Base-by-base conservation (phyloP, 2,329 filamentous ascomycete species). In the Aspergillus puulaauensis region DNA sequence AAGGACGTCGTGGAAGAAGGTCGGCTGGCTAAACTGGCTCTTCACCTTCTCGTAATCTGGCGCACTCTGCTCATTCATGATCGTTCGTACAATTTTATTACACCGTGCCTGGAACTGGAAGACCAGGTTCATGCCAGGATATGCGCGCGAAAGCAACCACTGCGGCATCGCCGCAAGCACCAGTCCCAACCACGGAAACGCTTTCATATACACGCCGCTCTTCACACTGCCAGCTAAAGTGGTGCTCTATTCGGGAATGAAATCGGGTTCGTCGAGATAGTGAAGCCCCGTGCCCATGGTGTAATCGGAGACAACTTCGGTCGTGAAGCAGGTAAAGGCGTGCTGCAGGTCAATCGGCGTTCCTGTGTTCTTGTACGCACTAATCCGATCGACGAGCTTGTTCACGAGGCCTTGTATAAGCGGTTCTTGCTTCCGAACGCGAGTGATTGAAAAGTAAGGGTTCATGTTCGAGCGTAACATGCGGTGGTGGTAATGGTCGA, bases 231-330 rank as follows among this genome's bases (percentile, higher is more conserved):
- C 60, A 24, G 57, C 59, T 11, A 68, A 17, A 2, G 68, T 68
- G 17, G 61, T 60, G 24, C 63, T 65, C 68, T 68, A 70, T 24
- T 61, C 53, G n/a, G 67, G 64, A 14, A 64, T 45, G 17, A 66
- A 70, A 39, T 66, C 64, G 3, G 65, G 59, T 5, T 56, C 55
- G n/a, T 69, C 67, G 14, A 71, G 60, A 51, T 67, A 69, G 27
- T 66, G 53, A 31, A 62, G 67, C 11, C 59, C 59, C 17, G 50
- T 51, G 9, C 64, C 63, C 64, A 70, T 64, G 2, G 63, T 65
- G 57, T 77, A 78, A 50, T 74, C 72, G 59, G 76, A 77, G 58
- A 80, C 77, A 50, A 79, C 71, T 35, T 80, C 77, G 15, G 75
- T 76, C 2, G 74, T 73, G 33, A 77, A 66, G 15, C 73, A 75